phyloP scores from a whole-genome alignment of 495 filamentous ascomycete genomes.

The Penicillium canariense region DNA sequence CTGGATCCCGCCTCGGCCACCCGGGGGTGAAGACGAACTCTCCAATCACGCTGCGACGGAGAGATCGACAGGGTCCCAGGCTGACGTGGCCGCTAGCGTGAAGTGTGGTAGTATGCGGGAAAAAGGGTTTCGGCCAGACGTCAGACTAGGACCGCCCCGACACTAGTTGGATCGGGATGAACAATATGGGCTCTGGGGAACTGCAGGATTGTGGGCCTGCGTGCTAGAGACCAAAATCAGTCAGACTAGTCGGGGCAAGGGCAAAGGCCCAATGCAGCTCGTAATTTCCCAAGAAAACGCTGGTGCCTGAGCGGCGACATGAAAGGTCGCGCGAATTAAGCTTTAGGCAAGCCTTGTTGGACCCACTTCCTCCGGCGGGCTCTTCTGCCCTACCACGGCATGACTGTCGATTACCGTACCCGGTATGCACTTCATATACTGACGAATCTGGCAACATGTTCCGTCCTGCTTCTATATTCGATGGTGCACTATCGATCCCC shows the following conservation, averaged over 20 bases:
- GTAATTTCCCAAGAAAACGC: neutral
- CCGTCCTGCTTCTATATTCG: no score
- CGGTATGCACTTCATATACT: no score
- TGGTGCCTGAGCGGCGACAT: conserved; percentile 1
- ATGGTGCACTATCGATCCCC: no score
- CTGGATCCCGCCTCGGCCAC: neutral
- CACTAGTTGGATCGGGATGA: no score
- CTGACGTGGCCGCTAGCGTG: no score
- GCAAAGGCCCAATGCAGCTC: neutral
- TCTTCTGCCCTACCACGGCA: neutral
- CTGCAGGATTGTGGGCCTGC: no score
- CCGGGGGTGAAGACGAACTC: neutral
- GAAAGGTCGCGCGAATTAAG: neutral
- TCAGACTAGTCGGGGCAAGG: neutral
- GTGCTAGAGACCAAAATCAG: no score
- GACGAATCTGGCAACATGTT: no score
- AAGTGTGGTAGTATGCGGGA: no score
- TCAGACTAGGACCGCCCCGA: no score
- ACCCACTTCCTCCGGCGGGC: neutral
- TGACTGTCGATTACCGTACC: neutral
- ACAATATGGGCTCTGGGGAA: no score
- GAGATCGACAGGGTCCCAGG: neutral
- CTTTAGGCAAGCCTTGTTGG: neutral
- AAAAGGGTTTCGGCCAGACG: no score
- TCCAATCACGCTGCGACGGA: neutral